phyloP scores from a whole-genome alignment of 768 basidiomycete genomes.

The Leccinum aurantiacum region DNA sequence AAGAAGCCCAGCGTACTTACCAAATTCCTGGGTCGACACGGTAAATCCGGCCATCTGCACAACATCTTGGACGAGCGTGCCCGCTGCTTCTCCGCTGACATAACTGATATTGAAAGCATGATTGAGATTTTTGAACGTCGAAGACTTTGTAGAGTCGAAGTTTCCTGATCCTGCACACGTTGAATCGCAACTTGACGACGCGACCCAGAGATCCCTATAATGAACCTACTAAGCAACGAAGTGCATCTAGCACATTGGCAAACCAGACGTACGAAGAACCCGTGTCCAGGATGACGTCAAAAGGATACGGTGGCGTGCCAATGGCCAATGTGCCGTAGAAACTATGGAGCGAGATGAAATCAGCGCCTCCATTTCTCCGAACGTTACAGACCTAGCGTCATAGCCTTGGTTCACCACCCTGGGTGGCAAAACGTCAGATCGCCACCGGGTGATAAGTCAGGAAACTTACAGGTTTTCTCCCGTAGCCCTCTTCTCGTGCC shows the following conservation, averaged over 20 bases:
- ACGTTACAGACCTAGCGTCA: conserved; percentile 53
- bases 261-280: conserved; percentile 38
- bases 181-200: conserved; percentile 32
- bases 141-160: conserved; percentile 36
- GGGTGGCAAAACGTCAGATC: conserved; percentile 8
- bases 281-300: conserved; percentile 53
- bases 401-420: conserved; percentile 63
- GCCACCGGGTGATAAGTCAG: background rate
- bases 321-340: conserved; percentile 38
- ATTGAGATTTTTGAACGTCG: conserved; percentile 36
- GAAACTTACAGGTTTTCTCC: conserved; percentile 48
- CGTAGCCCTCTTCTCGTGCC: conserved; percentile 37
- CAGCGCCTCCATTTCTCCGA: background rate
- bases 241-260: background rate
- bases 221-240: conserved; percentile 23
- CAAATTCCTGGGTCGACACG: conserved; percentile 53
- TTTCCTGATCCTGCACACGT: conserved; percentile 35
- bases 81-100: conserved; percentile 46
- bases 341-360: conserved; percentile 13
- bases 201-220: conserved; percentile 51
- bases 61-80: conserved; percentile 55
- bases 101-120: conserved; percentile 42
- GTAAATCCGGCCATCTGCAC: conserved; percentile 72
- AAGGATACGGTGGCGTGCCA: conserved; percentile 47
- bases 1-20: conserved; percentile 34